Conservation (phyloP, 2,329 filamentous ascomycete genomes). For the Escovopsis sp. region DNA sequence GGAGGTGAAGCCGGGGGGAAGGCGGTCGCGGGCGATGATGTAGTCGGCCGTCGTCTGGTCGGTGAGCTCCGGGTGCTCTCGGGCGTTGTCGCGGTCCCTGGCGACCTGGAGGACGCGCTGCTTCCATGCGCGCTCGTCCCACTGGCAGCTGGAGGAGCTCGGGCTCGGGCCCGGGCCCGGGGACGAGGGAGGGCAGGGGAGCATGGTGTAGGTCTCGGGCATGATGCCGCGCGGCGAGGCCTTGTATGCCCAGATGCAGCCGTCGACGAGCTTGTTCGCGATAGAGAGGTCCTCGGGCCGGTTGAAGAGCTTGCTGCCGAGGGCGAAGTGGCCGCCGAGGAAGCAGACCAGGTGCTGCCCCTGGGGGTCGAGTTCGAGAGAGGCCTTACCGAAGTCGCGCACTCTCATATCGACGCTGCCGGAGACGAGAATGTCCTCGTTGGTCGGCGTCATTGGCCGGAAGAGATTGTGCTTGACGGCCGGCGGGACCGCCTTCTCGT, state of each 20-base stretch:
- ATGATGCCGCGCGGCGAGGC: conserved; percentile 38
- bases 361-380: conserved; percentile 27
- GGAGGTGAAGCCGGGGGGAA: conserved; percentile 48
- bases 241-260: conserved; percentile 44
- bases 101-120: conserved; percentile 13
- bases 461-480: conserved; percentile 51
- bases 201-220: conserved; percentile 33
- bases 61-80: no score
- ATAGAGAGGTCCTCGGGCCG: conserved; percentile 29
- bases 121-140: conserved; percentile 24
- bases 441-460: conserved; percentile 48
- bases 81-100: conserved; percentile 1
- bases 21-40: conserved; percentile 14
- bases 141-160: conserved; percentile 12
- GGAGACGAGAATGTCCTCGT: conserved; percentile 48
- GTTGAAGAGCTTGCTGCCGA: conserved; percentile 43
- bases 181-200: conserved; percentile 19
- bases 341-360: conserved; percentile 49
- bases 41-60: conserved; percentile 9
- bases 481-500: conserved; percentile 43
- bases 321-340: conserved; percentile 48
- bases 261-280: conserved; percentile 33
- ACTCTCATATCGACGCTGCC: conserved; percentile 21
- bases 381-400: conserved; percentile 28
- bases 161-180: not conserved